phyloP scores from a whole-genome alignment of 495 filamentous ascomycete genomes.

The Bacidia rubella region DNA sequence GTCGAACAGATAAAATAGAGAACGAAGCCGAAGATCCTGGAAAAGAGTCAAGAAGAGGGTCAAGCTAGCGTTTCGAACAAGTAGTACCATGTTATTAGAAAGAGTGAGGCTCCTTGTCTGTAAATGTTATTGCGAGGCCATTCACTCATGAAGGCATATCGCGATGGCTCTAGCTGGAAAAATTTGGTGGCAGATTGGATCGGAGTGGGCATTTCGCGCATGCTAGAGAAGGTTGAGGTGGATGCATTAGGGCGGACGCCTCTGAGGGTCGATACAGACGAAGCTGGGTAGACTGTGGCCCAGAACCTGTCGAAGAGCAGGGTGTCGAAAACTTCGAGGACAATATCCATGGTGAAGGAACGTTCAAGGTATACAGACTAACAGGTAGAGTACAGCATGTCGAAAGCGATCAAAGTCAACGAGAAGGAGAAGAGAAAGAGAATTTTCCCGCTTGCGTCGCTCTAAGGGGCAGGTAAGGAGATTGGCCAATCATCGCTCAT shows the following conservation, averaged over 20 bases:
- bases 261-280: slow-evolving; percentile 25
- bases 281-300: slow-evolving; percentile 52
- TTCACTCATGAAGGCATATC: slow-evolving; percentile 69
- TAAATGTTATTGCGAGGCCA: slow-evolving; percentile 70
- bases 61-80: background rate
- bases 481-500: too few relatives aligned
- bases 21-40: slow-evolving; percentile 72
- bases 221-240: slow-evolving; percentile 29
- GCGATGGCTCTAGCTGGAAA: slow-evolving; percentile 53
- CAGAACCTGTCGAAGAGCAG: slow-evolving; percentile 74
- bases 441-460: too few relatives aligned
- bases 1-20: slow-evolving; percentile 76
- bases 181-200: slow-evolving; percentile 63
- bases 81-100: slow-evolving; percentile 71
- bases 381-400: too few relatives aligned
- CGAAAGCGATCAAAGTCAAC: too few relatives aligned
- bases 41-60: slow-evolving; percentile 2
- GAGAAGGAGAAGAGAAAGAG: too few relatives aligned
- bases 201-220: slow-evolving; percentile 34
- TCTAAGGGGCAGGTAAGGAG: too few relatives aligned
- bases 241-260: slow-evolving; percentile 7
- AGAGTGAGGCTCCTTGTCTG: slow-evolving; percentile 64
- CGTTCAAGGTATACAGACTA: too few relatives aligned
- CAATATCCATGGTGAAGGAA: slow-evolving; percentile 62
- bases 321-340: slow-evolving; percentile 75